Evolutionary conservation across 257 asterid species (phyloP).

Genomic region (Nyctanthes arbortristis): DNA sequence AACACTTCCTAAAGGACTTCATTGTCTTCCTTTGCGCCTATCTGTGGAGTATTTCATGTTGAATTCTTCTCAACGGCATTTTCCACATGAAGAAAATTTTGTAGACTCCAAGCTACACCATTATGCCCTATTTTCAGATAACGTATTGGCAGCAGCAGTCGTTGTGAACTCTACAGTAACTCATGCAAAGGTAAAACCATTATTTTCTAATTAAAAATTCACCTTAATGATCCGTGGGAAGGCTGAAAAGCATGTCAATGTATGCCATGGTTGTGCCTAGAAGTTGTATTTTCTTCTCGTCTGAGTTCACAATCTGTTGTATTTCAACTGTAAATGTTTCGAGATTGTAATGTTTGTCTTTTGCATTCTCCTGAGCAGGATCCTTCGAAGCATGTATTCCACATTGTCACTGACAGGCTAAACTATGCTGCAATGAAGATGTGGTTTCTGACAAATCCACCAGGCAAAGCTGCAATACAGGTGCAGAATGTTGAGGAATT

Average conservation of each 20-base stretch:
- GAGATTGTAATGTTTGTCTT: conserved; percentile 7
- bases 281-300: too few relatives aligned
- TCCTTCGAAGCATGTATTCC: conserved; percentile 58
- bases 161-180: conserved; percentile 61
- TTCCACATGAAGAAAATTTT: conserved; percentile 39
- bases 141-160: conserved; percentile 56
- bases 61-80: conserved; percentile 37
- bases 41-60: conserved; percentile 48
- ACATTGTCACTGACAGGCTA: conserved; percentile 53
- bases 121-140: conserved; percentile 61
- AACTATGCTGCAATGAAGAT: conserved; percentile 56
- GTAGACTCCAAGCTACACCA: conserved; percentile 51
- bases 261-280: too few relatives aligned
- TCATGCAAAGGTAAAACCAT: conserved; percentile 41
- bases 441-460: conserved; percentile 59
- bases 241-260: background rate
- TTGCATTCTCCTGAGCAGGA: conserved; percentile 32
- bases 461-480: conserved; percentile 45
- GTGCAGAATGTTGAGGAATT: conserved; percentile 59
- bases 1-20: conserved; percentile 67
- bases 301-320: background rate
- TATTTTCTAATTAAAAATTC: background rate
- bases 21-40: conserved; percentile 63
- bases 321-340: background rate
- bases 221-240: background rate